Conservation (phyloP, 148 eudicot genomes). For the Polygonum aviculare region DNA sequence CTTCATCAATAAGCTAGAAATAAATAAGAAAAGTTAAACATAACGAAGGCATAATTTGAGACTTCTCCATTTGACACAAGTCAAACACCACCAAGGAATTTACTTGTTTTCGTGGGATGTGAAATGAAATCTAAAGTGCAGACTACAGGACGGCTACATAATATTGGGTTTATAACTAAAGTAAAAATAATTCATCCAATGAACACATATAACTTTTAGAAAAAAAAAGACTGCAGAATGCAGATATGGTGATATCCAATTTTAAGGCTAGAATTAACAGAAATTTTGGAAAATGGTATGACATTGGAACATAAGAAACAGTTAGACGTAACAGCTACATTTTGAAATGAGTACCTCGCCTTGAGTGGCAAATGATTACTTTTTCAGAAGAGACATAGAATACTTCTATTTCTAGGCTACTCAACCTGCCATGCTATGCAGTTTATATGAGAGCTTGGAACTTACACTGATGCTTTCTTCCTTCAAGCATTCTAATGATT, state of each 20-base stretch:
- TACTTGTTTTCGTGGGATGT: neutral
- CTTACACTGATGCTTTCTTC: constrained; percentile 61
- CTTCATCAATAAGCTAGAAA: neutral
- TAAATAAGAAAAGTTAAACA: neutral
- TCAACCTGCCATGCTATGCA: neutral
- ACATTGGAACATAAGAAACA: too few species aligned
- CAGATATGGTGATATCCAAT: neutral
- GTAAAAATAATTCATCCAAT: neutral
- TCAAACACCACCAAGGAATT: neutral
- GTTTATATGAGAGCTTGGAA: constrained; percentile 3
- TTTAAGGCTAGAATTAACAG: neutral
- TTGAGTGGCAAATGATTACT: too few species aligned
- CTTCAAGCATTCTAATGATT: constrained; percentile 63
- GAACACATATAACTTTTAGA: too few species aligned
- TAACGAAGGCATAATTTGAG: neutral
- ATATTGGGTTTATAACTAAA: neutral
- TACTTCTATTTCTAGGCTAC: neutral
- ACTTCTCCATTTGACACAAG: neutral
- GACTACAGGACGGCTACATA: neutral
- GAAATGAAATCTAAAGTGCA: neutral
- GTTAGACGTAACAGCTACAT: too few species aligned
- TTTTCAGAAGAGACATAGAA: neutral
- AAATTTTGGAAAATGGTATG: neutral
- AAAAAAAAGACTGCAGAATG: neutral
- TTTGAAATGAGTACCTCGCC: too few species aligned